phyloP scores from a whole-genome alignment of 768 basidiomycete genomes.

The Clavulina sp. region DNA sequence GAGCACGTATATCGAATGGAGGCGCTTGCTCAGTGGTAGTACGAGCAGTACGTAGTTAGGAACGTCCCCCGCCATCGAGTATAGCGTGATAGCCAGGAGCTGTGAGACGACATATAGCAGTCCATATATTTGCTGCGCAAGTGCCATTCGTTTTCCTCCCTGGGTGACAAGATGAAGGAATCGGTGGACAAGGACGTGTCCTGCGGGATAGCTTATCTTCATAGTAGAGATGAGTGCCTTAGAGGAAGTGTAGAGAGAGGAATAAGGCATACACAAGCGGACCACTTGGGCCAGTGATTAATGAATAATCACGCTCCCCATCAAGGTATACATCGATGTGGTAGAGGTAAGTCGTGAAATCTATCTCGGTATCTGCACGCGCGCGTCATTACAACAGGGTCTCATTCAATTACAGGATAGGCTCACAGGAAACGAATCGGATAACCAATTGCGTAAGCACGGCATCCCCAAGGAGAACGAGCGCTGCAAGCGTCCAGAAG shows the following conservation, averaged over 20 bases:
- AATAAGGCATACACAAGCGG: slow-evolving; percentile 58
- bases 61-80: slow-evolving; percentile 36
- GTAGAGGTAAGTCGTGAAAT: slow-evolving; percentile 91
- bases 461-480: slow-evolving; percentile 59
- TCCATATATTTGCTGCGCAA: slow-evolving; percentile 67
- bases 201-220: slow-evolving; percentile 69
- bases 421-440: slow-evolving; percentile 65
- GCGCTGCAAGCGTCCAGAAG: slow-evolving; percentile 47
- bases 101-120: slow-evolving; percentile 54
- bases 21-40: slow-evolving; percentile 74
- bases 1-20: slow-evolving; percentile 85
- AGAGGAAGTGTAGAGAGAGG: slow-evolving; percentile 3
- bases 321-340: slow-evolving; percentile 63
- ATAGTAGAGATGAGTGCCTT: not conserved
- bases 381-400: slow-evolving; percentile 5
- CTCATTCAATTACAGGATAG: slow-evolving; percentile 5
- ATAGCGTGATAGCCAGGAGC: slow-evolving; percentile 47
- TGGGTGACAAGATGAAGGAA: slow-evolving; percentile 47
- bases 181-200: slow-evolving; percentile 73
- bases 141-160: slow-evolving; percentile 35
- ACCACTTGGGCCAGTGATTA: slow-evolving; percentile 78
- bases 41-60: slow-evolving; percentile 60
- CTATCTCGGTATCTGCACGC: slow-evolving; percentile 83
- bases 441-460: slow-evolving; percentile 67
- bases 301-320: slow-evolving; percentile 69